Evolutionary conservation across 495 filamentous ascomycete species (phyloP).

Genomic region (Lasiosphaeria miniovina): DNA sequence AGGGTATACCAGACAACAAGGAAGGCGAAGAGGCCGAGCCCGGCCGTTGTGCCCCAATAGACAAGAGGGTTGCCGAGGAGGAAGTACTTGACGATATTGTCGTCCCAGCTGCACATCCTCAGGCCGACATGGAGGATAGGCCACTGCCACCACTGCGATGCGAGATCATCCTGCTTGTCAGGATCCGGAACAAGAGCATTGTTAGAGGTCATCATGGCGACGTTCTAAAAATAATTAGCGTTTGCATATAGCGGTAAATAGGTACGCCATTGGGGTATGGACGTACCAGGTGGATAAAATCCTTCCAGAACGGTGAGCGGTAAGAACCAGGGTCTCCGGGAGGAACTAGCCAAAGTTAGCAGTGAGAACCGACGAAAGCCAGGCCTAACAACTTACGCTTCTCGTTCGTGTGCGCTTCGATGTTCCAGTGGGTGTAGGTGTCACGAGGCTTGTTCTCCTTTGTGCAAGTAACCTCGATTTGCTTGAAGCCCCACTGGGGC

Average conservation of each 20-base stretch:
- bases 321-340: constrained; percentile 88
- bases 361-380: background rate
- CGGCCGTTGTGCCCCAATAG: constrained; percentile 89
- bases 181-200: constrained; percentile 97
- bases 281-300: constrained; percentile 79
- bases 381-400: constrained; percentile 62
- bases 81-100: constrained; percentile 94
- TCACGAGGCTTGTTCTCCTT: constrained; percentile 92
- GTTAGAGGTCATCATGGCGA: constrained; percentile 99
- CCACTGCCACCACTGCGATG: constrained; percentile 98
- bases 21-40: constrained; percentile 66
- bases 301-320: constrained; percentile 92
- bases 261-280: background rate
- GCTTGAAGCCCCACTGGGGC: constrained; percentile 99
- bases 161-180: constrained; percentile 97
- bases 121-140: constrained; percentile 91
- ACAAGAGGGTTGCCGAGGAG: constrained; percentile 93
- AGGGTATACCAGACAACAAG: constrained; percentile 81
- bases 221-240: constrained; percentile 52
- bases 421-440: constrained; percentile 97
- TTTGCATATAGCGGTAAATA: background rate
- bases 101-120: constrained; percentile 98
- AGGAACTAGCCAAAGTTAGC: constrained; percentile 62
- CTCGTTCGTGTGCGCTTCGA: constrained; percentile 92
- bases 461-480: constrained; percentile 93